Percentiles rank a stretch among this genome's conserved stretches.
Conservation (phyloP, 345 rosid species). For the Camelina sativa region DNA sequence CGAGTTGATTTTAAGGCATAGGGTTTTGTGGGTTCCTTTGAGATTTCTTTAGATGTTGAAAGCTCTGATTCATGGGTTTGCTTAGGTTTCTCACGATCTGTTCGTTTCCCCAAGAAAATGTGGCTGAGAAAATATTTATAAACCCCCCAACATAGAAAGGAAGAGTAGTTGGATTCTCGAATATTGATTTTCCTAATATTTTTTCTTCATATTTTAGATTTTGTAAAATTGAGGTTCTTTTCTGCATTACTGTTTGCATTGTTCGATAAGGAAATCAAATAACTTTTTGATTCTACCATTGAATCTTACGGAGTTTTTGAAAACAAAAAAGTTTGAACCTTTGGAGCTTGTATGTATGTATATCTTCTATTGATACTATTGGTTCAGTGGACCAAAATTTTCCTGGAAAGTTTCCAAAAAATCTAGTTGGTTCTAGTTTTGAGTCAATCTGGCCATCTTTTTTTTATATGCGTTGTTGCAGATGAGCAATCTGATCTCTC, state of each 20-base stretch:
- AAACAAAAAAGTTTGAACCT: conserved; percentile 20
- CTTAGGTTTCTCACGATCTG: conserved; percentile 37
- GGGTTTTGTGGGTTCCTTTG: conserved; percentile 34
- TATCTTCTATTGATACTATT: conserved; percentile 32
- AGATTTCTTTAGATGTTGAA: conserved; percentile 3
- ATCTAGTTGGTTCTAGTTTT: conserved; percentile 13
- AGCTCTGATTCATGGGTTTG: conserved; percentile 32
- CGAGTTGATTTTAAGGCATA: conserved; percentile 2
- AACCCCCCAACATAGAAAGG: conserved; percentile 15
- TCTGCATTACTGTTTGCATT: conserved; percentile 27
- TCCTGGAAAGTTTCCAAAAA: conserved; percentile 32
- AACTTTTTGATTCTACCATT: conserved; percentile 33
- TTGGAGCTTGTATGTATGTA: conserved; percentile 35
- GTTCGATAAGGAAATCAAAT: conserved; percentile 41
- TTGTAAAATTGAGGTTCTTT: not conserved
- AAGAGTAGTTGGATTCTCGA: conserved; percentile 30
- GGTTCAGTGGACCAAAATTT: conserved; percentile 22
- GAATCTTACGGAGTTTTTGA: conserved; percentile 24
- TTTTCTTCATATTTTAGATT: conserved; percentile 9
- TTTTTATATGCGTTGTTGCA: conserved; percentile 22
- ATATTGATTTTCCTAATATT: conserved; percentile 25
- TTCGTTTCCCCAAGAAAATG: conserved; percentile 27
- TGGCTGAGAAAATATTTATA: conserved; percentile 3
- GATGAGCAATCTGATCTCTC: conserved; percentile 25
- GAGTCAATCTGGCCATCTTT: not conserved